Evolutionary conservation across 306 rosid genomes (phyloP).

Genomic region (Lupinus albus): DNA sequence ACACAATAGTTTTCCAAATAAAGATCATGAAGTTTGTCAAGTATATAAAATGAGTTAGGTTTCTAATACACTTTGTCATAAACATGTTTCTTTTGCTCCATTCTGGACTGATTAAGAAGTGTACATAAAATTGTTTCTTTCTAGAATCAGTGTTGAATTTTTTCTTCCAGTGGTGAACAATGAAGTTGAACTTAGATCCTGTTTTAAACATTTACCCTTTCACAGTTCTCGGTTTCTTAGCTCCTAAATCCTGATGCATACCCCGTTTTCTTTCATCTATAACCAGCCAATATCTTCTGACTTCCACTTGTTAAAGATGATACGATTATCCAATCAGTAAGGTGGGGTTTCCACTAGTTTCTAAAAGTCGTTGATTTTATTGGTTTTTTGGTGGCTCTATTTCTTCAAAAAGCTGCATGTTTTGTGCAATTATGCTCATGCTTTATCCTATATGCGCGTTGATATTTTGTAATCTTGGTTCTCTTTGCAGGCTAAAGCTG

Average conservation of each 20-base stretch:
- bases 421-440: conserved; percentile 23
- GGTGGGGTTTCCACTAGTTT: not conserved
- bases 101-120: not conserved
- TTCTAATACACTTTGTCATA: conserved; percentile 24
- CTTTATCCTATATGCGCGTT: conserved; percentile 30
- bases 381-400: conserved; percentile 8
- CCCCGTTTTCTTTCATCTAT: conserved; percentile 23
- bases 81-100: conserved; percentile 21
- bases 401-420: conserved; percentile 31
- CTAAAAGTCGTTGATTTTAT: conserved; percentile 3
- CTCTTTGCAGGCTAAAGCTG: conserved; percentile 86
- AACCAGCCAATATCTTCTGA: not conserved
- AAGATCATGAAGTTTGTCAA: conserved; percentile 10
- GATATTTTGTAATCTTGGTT: conserved; percentile 32
- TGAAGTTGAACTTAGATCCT: not conserved
- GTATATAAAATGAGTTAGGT: conserved; percentile 25
- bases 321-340: not conserved
- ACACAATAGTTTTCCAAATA: conserved; percentile 5
- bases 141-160: not conserved
- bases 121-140: not conserved
- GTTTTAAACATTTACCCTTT: not conserved
- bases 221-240: not conserved
- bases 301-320: conserved; percentile 8
- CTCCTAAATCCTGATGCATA: not conserved
- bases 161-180: not conserved